Conservation (phyloP, 2,329 filamentous ascomycete genomes). For the Ascochyta rabiei region DNA sequence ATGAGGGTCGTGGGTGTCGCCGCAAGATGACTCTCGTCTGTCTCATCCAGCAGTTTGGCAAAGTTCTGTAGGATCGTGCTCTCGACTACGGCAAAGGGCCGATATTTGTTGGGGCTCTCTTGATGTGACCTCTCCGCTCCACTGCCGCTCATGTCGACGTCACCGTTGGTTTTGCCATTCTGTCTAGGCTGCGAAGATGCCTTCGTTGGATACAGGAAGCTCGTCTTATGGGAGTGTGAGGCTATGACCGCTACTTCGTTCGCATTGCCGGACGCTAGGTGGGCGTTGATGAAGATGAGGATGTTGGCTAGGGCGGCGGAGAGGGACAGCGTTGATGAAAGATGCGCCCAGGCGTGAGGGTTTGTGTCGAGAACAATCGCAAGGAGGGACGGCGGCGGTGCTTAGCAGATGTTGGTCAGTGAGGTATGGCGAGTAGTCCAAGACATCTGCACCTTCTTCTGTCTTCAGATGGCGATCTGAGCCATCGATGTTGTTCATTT, state of each 20-base stretch:
- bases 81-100: conserved; percentile 88
- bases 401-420: conserved; percentile 40
- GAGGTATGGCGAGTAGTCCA: not conserved
- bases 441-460: conserved; percentile 37
- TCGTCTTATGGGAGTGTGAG: conserved; percentile 82
- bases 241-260: conserved; percentile 94
- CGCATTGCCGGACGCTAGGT: conserved; percentile 89
- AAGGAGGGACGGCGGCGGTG: conserved; percentile 77
- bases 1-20: conserved; percentile 80
- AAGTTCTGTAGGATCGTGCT: conserved; percentile 77
- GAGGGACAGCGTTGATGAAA: conserved; percentile 76
- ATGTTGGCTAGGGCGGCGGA: conserved; percentile 85
- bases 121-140: conserved; percentile 27
- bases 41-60: conserved; percentile 72
- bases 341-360: conserved; percentile 86
- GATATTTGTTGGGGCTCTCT: conserved; percentile 82
- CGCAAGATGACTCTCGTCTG: conserved; percentile 67
- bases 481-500: conserved; percentile 71
- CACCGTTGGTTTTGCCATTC: conserved; percentile 31
- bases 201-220: conserved; percentile 83
- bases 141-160: conserved; percentile 37
- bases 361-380: conserved; percentile 95
- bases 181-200: conserved; percentile 23
- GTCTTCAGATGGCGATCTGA: conserved; percentile 53
- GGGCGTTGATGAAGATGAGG: conserved; percentile 95